Conservation (phyloP, 805 yeast species). For the Blastobotrys parvus region DNA sequence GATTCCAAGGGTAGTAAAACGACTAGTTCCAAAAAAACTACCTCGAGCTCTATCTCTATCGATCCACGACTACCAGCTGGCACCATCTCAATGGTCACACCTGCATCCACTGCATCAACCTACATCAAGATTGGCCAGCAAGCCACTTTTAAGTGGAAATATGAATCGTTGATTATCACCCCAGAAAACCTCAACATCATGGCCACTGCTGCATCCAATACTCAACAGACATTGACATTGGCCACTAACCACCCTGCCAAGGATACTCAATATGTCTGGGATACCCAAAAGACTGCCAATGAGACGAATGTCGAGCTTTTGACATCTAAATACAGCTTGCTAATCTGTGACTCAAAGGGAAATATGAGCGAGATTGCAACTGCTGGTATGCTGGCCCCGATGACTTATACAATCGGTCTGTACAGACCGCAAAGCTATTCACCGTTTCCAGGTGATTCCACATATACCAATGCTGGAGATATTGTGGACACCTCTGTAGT, state of each 20-base stretch:
- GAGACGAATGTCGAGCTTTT: conserved; percentile 20
- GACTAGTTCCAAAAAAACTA: not conserved
- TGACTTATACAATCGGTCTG: conserved; percentile 28
- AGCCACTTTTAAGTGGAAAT: conserved; percentile 35
- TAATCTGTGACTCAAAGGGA: conserved; percentile 28
- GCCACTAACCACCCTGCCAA: conserved; percentile 26
- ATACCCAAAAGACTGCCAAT: conserved; percentile 26
- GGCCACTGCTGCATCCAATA: conserved; percentile 28
- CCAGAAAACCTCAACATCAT: conserved; percentile 32
- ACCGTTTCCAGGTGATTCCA: conserved; percentile 22
- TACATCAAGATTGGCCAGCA: conserved; percentile 31
- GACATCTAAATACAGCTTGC: conserved; percentile 31
- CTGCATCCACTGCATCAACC: conserved; percentile 27
- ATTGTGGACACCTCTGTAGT: conserved; percentile 9
- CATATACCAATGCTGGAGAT: conserved; percentile 14
- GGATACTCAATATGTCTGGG: conserved; percentile 29
- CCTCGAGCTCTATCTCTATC: conserved; percentile 19
- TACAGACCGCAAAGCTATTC: conserved; percentile 32
- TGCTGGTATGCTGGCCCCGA: conserved; percentile 30
- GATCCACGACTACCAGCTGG: conserved; percentile 31
- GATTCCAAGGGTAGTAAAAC: not conserved
- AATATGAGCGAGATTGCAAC: conserved; percentile 17
- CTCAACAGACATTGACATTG: conserved; percentile 30
- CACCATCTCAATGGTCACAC: conserved; percentile 27
- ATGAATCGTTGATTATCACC: conserved; percentile 28